These are phyloP conservation scores for Lagenidium giganteum DNA, from an alignment of 352 stramenopile species.

Conservation along the genomic window DNA sequence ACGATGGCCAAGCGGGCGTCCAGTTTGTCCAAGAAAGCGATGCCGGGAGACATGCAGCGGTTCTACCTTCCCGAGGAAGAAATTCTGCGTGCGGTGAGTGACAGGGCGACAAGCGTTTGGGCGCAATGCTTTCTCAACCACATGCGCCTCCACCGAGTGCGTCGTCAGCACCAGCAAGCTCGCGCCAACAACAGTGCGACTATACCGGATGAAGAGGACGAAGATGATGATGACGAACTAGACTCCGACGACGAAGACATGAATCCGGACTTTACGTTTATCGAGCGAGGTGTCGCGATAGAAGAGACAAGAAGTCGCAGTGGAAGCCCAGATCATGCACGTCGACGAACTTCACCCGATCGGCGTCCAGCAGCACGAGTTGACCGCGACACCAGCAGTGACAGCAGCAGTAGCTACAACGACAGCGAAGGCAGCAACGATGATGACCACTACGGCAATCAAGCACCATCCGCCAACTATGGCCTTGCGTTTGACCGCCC, in stretches of 20 bases:
- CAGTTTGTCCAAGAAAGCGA: slow-evolving; percentile 5
- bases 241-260: slow-evolving; percentile 7
- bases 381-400: no score
- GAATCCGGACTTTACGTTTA: slow-evolving; percentile 36
- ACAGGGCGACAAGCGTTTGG: slow-evolving; percentile 42
- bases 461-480: no score
- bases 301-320: no score
- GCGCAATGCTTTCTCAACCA: slow-evolving; percentile 61
- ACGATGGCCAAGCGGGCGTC: slow-evolving; percentile 24
- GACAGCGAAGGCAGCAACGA: no score
- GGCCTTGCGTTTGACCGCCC: no score
- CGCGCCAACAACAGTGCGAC: slow-evolving; percentile 1
- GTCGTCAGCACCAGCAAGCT: slow-evolving; percentile 8
- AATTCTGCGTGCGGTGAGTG: slow-evolving; percentile 34
- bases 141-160: slow-evolving; percentile 39
- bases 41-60: slow-evolving; percentile 33
- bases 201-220: slow-evolving; percentile 12
- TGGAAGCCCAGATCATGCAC: no score
- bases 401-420: no score
- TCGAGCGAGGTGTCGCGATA: slow-evolving; percentile 2
- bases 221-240: slow-evolving; percentile 6
- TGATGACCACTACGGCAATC: no score
- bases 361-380: no score
- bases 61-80: slow-evolving; percentile 39
- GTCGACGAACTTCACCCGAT: no score